Conservation (phyloP, 192 early-diverging fungal species). For the Lobosporangium transversale region DNA sequence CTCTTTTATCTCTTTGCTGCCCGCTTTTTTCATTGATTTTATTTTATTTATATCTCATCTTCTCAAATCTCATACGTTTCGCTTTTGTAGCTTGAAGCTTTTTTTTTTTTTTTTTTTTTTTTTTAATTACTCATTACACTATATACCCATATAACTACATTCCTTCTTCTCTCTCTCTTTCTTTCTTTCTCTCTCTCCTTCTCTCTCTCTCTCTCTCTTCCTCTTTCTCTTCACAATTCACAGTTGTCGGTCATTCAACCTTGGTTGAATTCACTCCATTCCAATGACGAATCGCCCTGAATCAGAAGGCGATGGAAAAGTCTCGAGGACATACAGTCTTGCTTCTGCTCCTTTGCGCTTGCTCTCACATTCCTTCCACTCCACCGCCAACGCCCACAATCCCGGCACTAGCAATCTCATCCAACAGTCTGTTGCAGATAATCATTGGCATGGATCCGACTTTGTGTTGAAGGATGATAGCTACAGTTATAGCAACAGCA, state of each 20-base stretch:
- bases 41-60: too few species aligned
- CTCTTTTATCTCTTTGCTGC: too few species aligned
- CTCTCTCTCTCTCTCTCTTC: background rate
- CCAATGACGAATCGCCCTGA: constrained; percentile 37
- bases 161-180: background rate
- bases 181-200: background rate
- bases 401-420: background rate
- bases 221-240: background rate
- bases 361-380: constrained; percentile 49
- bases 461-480: too few species aligned
- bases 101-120: background rate
- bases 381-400: constrained; percentile 44
- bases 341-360: constrained; percentile 45
- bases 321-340: constrained; percentile 33
- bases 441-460: too few species aligned
- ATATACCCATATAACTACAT: background rate
- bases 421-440: background rate
- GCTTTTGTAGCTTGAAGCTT: too few species aligned
- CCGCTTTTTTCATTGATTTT: too few species aligned
- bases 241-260: background rate
- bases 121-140: background rate
- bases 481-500: background rate
- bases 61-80: too few species aligned
- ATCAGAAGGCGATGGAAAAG: constrained; percentile 34
- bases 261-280: background rate